A percentile compares a stretch with the other conserved stretches of the same genome.
Conservation (phyloP, 2,329 filamentous ascomycete genomes). For the Rhynchosporium agropyri region DNA sequence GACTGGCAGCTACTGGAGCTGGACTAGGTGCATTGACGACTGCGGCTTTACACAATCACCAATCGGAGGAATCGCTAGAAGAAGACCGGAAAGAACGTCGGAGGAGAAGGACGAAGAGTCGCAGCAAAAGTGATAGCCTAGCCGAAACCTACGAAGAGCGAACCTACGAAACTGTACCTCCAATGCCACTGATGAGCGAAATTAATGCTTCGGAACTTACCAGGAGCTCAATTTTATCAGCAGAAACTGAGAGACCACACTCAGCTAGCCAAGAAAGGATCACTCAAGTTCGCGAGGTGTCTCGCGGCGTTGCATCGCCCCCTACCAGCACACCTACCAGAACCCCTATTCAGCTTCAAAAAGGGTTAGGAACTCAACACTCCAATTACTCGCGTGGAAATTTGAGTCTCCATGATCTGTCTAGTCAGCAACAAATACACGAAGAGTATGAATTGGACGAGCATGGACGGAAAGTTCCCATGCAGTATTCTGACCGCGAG, state of each 20-base stretch:
- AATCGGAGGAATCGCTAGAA: conserved; percentile 62
- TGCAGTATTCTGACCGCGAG: conserved; percentile 34
- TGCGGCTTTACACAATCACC: conserved; percentile 64
- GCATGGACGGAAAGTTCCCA: conserved; percentile 41
- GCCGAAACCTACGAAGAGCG: conserved; percentile 55
- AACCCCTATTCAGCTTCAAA: conserved; percentile 57
- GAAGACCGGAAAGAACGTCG: conserved; percentile 47
- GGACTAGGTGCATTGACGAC: conserved; percentile 60
- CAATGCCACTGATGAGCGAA: conserved; percentile 87
- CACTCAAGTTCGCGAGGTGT: conserved; percentile 64
- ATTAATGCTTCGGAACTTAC: conserved; percentile 86
- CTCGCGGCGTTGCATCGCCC: conserved; percentile 61
- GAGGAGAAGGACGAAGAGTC: conserved; percentile 47
- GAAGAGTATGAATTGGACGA: conserved; percentile 42
- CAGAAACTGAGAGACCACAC: conserved; percentile 72
- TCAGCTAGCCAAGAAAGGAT: conserved; percentile 63
- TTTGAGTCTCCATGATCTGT: conserved; percentile 49
- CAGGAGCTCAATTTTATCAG: conserved; percentile 82
- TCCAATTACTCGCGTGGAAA: conserved; percentile 49
- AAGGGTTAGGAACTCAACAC: conserved; percentile 68
- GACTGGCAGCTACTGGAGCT: conserved; percentile 39
- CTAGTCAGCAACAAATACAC: conserved; percentile 50
- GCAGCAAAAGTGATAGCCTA: conserved; percentile 50
- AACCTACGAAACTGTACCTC: conserved; percentile 64
- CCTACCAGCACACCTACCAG: conserved; percentile 65